These are phyloP conservation scores for Fusarium mexicanum DNA, from an alignment of 2,329 filamentous ascomycete genomes.

Conservation along the genomic window DNA sequence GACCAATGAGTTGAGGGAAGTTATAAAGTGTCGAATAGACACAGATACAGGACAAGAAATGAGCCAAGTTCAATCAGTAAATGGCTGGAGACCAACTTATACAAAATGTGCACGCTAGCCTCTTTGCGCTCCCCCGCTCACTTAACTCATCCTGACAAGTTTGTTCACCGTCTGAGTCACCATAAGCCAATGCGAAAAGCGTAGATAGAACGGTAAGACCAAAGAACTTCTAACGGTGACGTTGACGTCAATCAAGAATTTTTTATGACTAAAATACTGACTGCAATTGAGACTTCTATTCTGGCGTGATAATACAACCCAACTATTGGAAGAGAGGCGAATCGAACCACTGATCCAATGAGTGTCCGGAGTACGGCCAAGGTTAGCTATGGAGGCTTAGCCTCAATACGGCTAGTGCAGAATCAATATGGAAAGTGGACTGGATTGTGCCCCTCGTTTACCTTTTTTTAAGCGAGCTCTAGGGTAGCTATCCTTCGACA, in stretches of 20 bases:
- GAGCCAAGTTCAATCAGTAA: not conserved
- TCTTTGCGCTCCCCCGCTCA: not conserved
- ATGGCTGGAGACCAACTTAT: not conserved
- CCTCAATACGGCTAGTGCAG: not conserved
- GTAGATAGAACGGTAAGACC: not conserved
- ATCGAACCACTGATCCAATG: not conserved
- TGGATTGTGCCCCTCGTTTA: not conserved
- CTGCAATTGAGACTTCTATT: not conserved
- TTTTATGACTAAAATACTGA: rapidly evolving
- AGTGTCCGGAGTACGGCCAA: not conserved
- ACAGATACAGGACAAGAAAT: too few species aligned
- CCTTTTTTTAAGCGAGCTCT: not conserved
- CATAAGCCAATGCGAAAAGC: not conserved
- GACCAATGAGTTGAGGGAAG: not conserved
- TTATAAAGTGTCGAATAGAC: too few species aligned
- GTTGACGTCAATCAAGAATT: rapidly evolving
- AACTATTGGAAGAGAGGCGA: not conserved
- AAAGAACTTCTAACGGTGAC: rapidly evolving
- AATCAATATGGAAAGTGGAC: rapidly evolving
- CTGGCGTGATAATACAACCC: not conserved
- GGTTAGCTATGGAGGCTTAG: not conserved
- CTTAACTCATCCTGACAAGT: not conserved
- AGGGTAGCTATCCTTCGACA: not conserved
- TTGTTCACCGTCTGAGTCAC: not conserved
- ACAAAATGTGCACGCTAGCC: not conserved